Evolutionary conservation across 106 monocot genomes (phyloP).

Genomic region (Ottelia alismoides): DNA sequence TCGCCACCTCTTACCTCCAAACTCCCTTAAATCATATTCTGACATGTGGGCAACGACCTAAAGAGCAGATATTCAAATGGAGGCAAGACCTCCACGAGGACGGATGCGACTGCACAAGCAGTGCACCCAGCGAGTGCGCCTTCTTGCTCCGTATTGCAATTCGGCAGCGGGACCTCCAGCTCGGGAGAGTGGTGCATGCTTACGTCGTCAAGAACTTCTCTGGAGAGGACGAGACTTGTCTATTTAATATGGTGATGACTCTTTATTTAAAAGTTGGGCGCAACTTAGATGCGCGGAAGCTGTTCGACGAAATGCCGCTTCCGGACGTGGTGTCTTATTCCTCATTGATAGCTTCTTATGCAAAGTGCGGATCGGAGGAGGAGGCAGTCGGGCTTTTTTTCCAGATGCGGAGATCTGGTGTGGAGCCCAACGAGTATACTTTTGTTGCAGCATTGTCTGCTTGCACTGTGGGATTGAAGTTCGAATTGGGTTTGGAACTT

Average conservation of each 20-base stretch:
- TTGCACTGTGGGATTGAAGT: conserved; percentile 35
- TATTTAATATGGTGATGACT: conserved; percentile 47
- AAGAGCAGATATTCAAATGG: too few species aligned
- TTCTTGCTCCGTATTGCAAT: too few species aligned
- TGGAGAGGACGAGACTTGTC: conserved; percentile 2
- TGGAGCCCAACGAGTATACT: conserved; percentile 39
- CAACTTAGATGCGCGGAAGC: conserved; percentile 35
- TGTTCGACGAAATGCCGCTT: conserved; percentile 34
- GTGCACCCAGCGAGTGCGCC: too few species aligned
- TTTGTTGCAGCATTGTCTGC: conserved; percentile 47
- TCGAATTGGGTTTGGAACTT: conserved; percentile 29
- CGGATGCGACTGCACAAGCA: too few species aligned
- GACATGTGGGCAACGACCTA: too few species aligned
- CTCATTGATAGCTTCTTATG: conserved; percentile 48
- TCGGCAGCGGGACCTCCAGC: conserved; percentile 22
- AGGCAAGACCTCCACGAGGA: too few species aligned
- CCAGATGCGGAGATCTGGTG: conserved; percentile 28
- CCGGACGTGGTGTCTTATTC: conserved; percentile 56
- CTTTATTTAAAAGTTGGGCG: conserved; percentile 34
- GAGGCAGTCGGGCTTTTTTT: conserved; percentile 31
- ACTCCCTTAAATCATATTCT: too few species aligned
- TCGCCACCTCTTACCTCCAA: too few species aligned
- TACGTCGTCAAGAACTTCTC: conserved; percentile 18
- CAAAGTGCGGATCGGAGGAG: conserved; percentile 15
- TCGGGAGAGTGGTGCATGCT: conserved; percentile 39